Evolutionary conservation across 768 basidiomycete genomes (phyloP), one percentile per base, ranked within the genome.

Genomic region (Mycena belliarum): DNA sequence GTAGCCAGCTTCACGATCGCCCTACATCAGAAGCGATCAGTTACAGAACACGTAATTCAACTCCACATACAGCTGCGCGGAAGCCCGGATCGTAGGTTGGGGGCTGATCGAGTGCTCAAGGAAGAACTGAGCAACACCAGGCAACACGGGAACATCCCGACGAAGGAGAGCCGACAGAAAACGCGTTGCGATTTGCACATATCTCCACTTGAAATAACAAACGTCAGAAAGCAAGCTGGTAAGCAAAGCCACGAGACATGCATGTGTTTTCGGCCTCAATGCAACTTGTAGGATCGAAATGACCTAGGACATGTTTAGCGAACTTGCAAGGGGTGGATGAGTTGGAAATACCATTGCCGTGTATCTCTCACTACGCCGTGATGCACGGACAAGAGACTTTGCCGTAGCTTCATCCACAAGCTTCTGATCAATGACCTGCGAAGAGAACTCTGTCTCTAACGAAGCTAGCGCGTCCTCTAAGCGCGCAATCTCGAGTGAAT

Each of bases 151-250:
- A 26, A 72, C 69, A 65, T 93, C 89, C 67, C 89, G 77, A 64
- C 87, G 81, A 52, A 91, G 75, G 28, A 91, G 75, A 37, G 80
- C 76, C 28, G 73, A 75, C 43, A 92, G 68, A 66, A 89, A 87
- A 32, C 79, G 81, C 28, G 78, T 70, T 9, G 90, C 87, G 64
- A 85, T 85, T 76, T 91, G 86, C 0, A 86, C 77, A 69, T 93
- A 93, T 73, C 90, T 79, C 91, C 91, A 93, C 91, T 93, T 63
- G n/a, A 66, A 56, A 55, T 28, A 40, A 43, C 45, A 37, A 38
- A 42, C 37, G 57, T 52, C 47, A 45, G 33, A 58, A 42, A 57
- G 28, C 28, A 49, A 23, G 23, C 55, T 46, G 23, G 47, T 56
- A 54, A 53, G 25, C 42, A 41, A 23, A 14, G 32, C 41, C 57